Conservation (phyloP, 2,329 filamentous ascomycete genomes). For the Dactylellina parvicollis region DNA sequence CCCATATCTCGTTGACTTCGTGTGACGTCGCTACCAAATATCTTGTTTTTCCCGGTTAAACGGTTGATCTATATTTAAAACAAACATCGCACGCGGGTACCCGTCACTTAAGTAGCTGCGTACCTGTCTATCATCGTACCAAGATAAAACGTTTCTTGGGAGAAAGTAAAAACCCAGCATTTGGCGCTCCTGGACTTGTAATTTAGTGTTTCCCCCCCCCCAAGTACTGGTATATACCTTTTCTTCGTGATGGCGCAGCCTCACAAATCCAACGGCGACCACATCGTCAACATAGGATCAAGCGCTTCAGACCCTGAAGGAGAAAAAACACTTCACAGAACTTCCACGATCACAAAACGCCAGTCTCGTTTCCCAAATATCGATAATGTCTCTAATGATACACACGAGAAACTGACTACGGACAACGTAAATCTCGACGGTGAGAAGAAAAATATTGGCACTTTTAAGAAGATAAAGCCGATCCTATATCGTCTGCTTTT, state of each 20-base stretch:
- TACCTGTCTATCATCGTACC: too few species aligned
- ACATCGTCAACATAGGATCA: conserved; percentile 14
- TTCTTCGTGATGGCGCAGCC: background rate
- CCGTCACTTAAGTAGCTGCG: too few species aligned
- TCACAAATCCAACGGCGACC: conserved; percentile 17
- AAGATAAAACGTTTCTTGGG: too few species aligned
- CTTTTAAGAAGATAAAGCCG: background rate
- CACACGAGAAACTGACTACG: background rate
- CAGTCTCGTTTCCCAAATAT: too few species aligned
- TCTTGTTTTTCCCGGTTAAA: too few species aligned
- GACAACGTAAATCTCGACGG: conserved; percentile 11
- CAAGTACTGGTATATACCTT: background rate
- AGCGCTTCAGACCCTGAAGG: background rate
- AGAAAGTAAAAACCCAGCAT: too few species aligned
- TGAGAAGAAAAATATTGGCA: background rate
- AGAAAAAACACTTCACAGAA: background rate
- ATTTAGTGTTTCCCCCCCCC: too few species aligned
- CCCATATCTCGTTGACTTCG: too few species aligned
- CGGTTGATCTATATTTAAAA: too few species aligned
- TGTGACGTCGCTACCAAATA: too few species aligned
- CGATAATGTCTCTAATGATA: background rate
- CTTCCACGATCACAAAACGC: background rate
- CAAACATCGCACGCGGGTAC: too few species aligned
- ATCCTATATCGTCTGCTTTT: conserved; percentile 1
- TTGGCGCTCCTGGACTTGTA: too few species aligned